These are phyloP conservation scores for Xylona heveae DNA, from an alignment of 495 filamentous ascomycete genomes.

Conservation along the genomic window DNA sequence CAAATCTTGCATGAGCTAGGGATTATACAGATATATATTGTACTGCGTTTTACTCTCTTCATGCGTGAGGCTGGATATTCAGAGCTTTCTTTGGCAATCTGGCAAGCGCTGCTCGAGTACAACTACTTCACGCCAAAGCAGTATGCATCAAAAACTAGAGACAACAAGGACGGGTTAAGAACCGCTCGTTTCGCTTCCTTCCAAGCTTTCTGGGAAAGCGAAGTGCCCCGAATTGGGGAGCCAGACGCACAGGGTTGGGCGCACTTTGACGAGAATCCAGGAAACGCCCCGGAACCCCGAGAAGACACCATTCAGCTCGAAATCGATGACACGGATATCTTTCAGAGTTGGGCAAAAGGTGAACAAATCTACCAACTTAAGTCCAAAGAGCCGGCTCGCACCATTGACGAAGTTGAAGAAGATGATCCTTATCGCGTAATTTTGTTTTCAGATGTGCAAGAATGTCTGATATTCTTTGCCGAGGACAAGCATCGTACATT, in stretches of 20 bases:
- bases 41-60: slow-evolving; percentile 52
- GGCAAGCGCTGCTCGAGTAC: slow-evolving; percentile 69
- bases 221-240: slow-evolving; percentile 65
- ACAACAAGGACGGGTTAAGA: slow-evolving; percentile 8
- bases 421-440: slow-evolving; percentile 66
- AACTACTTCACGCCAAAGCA: slow-evolving; percentile 32
- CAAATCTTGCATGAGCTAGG: slow-evolving; percentile 14
- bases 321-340: slow-evolving; percentile 12
- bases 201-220: slow-evolving; percentile 68
- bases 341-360: slow-evolving; percentile 34
- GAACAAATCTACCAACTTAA: slow-evolving; percentile 29
- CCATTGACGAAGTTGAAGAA: slow-evolving; percentile 37
- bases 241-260: slow-evolving; percentile 47
- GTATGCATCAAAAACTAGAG: slow-evolving; percentile 4
- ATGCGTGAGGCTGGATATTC: slow-evolving; percentile 46
- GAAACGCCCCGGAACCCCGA: slow-evolving; percentile 19
- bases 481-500: not conserved
- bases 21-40: slow-evolving; percentile 42
- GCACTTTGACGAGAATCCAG: slow-evolving; percentile 19
- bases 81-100: slow-evolving; percentile 58
- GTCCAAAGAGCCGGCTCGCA: slow-evolving; percentile 41
- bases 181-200: slow-evolving; percentile 24
- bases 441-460: slow-evolving; percentile 53
- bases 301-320: slow-evolving; percentile 6
- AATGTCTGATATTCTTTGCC: slow-evolving; percentile 14